phyloP scores from a whole-genome alignment of 2,329 filamentous ascomycete species.

The Penicillium frequentans region DNA sequence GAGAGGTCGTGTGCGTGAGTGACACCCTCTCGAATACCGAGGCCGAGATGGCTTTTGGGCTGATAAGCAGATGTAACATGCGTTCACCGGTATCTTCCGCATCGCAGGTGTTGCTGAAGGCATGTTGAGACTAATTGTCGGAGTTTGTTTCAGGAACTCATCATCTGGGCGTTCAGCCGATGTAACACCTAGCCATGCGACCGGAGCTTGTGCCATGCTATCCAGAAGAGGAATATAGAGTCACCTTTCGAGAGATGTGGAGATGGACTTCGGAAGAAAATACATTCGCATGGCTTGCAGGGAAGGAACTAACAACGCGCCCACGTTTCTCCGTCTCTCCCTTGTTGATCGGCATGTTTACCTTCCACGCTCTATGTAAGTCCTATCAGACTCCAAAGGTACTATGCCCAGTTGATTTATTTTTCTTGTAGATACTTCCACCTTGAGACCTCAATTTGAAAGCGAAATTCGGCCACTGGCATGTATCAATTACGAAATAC shows the following conservation, averaged over 20 bases:
- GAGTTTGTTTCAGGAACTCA: slow-evolving; percentile 13
- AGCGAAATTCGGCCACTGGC: no score
- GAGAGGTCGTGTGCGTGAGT: neutral
- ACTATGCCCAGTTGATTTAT: no score
- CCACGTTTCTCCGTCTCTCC: no score
- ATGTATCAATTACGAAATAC: no score
- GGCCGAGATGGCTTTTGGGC: neutral
- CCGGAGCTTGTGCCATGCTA: slow-evolving; percentile 13
- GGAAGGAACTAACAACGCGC: neutral
- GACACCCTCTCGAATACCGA: neutral
- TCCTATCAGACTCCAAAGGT: no score
- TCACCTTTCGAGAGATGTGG: neutral
- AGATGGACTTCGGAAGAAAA: neutral
- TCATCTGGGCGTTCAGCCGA: slow-evolving; percentile 10
- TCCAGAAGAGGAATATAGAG: neutral
- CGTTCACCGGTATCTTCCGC: neutral
- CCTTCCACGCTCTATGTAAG: no score
- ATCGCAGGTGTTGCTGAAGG: neutral
- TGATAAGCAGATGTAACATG: neutral
- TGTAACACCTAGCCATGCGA: slow-evolving; percentile 24
- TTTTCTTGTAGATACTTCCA: no score
- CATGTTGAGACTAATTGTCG: neutral
- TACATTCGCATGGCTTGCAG: neutral
- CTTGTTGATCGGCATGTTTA: no score
- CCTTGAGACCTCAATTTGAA: no score